Base-by-base conservation (phyloP, 768 basidiomycete genomes). In the Termitomyces sp. region DNA sequence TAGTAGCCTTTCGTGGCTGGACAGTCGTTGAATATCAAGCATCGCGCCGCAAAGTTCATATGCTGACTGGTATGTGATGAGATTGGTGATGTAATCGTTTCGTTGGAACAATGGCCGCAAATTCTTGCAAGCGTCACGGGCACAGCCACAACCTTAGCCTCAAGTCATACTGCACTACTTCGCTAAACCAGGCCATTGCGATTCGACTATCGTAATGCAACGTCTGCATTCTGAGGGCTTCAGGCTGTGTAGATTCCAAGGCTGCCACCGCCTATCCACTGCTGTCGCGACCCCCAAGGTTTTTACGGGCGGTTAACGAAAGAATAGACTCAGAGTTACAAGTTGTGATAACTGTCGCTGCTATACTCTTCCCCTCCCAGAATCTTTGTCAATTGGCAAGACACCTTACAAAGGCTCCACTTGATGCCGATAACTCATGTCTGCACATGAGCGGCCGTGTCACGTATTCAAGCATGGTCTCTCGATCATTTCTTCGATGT, bases 41-140 rank as follows among this genome's bases (percentile, higher is more conserved):
- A 45, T 20, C 20, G n/a, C 7, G 41, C 18, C 3, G 51, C 10
- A 46, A 26, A 39, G 44, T 41, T 22, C 29, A 24, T 44, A 28
- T 37, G 61, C 75, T 52, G 54, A 82, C 80, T 98, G 96, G 66
- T 97, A 97, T 4, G 91, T 93, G 60, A 98, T 82, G 62, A 98
- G 95, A 62, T 98, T 96, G 90, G 72, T 98, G 95, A 56, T 88
- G 87, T 4, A 98, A 75, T 28, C 83, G 79, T 68, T 98, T 94
- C 44, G n/a, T n/a, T n/a, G n/a, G n/a, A n/a, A n/a, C n/a, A n/a
- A n/a, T n/a, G n/a, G n/a, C n/a, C n/a, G n/a, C n/a, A n/a, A n/a
- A n/a, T n/a, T n/a, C n/a, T n/a, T n/a, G n/a, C n/a, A n/a, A 98
- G 75, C 39, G 39, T 41, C 39, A 41, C 39, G 0, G 20, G 4